Evolutionary conservation across 768 basidiomycete species (phyloP).

Genomic region (Pleurotus giganteus): DNA sequence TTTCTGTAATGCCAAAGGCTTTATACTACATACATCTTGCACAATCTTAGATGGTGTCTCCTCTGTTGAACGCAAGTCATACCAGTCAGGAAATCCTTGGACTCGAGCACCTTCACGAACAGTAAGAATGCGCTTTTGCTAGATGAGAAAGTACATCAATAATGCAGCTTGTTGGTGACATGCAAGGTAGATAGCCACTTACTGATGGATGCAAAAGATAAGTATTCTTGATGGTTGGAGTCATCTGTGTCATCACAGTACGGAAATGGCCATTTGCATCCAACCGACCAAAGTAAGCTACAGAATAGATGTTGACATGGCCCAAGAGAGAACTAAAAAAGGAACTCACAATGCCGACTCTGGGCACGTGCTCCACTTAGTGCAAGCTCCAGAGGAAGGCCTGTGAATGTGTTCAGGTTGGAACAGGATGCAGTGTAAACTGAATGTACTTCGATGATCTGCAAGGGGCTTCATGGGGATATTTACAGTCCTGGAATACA

Average conservation of each 20-base stretch:
- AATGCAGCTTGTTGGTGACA: not conserved
- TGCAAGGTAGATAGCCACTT: conserved; percentile 12
- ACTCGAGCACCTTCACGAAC: conserved; percentile 69
- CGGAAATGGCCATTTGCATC: conserved; percentile 51
- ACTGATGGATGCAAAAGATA: conserved; percentile 44
- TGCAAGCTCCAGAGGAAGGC: not conserved
- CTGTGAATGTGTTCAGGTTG: not conserved
- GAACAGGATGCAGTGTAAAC: not conserved
- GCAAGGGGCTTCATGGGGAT: conserved; percentile 53
- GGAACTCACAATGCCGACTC: conserved; percentile 23
- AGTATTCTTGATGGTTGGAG: conserved; percentile 48
- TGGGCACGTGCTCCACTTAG: not conserved
- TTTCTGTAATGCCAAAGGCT: not conserved
- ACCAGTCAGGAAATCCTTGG: conserved; percentile 77
- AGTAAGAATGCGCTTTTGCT: conserved; percentile 73
- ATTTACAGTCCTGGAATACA: conserved; percentile 45
- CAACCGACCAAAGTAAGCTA: conserved; percentile 58
- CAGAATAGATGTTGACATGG: conserved; percentile 1
- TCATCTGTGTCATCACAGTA: conserved; percentile 59
- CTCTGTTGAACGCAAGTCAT: conserved; percentile 55
- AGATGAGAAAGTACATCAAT: not conserved
- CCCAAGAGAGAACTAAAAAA: not conserved
- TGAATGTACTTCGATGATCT: conserved; percentile 45
- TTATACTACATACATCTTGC: conserved; percentile 46
- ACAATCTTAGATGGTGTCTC: conserved; percentile 30